A percentile compares a stretch with the other conserved stretches of the same genome.
phyloP scores from a whole-genome alignment of 2,329 filamentous ascomycete species.

The Fusarium verrucosum region DNA sequence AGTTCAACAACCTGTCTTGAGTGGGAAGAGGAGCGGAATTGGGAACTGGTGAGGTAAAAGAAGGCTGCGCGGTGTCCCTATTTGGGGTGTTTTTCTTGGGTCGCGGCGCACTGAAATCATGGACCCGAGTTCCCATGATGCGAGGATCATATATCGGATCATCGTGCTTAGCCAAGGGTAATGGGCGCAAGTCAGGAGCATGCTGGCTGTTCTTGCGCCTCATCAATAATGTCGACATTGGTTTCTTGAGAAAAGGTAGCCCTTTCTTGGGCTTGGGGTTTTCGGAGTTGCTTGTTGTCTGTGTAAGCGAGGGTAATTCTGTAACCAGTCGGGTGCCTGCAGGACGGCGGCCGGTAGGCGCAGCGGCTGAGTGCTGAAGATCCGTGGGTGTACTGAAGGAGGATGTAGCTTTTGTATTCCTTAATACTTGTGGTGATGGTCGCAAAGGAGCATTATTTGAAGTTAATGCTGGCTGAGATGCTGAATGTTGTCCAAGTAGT shows the following conservation, averaged over 20 bases:
- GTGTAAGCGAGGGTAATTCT: constrained; percentile 50
- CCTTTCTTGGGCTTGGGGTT: constrained; percentile 61
- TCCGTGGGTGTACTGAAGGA: constrained; percentile 61
- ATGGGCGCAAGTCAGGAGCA: constrained; percentile 54
- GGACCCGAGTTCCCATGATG: constrained; percentile 70
- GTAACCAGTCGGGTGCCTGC: constrained; percentile 52
- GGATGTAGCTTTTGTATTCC: constrained; percentile 48
- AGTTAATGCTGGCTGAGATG: constrained; percentile 29
- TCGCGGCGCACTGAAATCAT: constrained; percentile 72
- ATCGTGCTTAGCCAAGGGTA: constrained; percentile 53
- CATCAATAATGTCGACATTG: constrained; percentile 67
- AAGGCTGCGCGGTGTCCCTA: constrained; percentile 25
- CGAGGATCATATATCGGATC: constrained; percentile 68
- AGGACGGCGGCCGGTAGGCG: constrained; percentile 54
- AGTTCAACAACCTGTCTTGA: constrained; percentile 26
- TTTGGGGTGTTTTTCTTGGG: constrained; percentile 49
- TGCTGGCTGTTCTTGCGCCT: constrained; percentile 65
- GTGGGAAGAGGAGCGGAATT: constrained; percentile 27
- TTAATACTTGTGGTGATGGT: constrained; percentile 37
- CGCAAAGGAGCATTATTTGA: constrained; percentile 42
- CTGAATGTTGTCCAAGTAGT: constrained; percentile 27
- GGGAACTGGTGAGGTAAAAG: constrained; percentile 19
- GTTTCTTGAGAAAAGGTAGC: constrained; percentile 67
- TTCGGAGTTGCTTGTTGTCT: constrained; percentile 49
- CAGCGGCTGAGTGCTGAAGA: constrained; percentile 50